These are phyloP conservation scores for Pugionium dolabratum DNA, from an alignment of 345 rosid species.

Conservation along the genomic window DNA sequence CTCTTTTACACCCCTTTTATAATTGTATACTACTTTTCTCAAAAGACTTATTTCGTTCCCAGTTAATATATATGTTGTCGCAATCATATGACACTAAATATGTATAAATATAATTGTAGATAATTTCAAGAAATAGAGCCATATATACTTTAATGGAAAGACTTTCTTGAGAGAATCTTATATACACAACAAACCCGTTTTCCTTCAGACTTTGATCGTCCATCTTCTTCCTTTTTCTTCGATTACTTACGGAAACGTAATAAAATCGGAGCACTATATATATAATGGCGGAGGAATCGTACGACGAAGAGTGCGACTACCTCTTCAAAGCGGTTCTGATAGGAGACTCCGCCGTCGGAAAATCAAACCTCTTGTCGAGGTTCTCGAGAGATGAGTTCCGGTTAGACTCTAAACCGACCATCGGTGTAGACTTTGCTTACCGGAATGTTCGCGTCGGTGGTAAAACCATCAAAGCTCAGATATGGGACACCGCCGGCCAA, in stretches of 20 bases:
- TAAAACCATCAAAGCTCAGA: conserved; percentile 81
- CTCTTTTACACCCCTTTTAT: conserved; percentile 30
- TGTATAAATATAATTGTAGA: not conserved
- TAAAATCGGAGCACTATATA: conserved; percentile 3
- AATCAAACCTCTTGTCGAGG: conserved; percentile 81
- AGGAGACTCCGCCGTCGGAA: conserved; percentile 85
- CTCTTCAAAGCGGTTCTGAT: conserved; percentile 80
- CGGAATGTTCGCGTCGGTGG: conserved; percentile 61
- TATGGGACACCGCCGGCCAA: conserved; percentile 96
- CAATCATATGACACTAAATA: conserved; percentile 23
- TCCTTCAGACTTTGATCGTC: not conserved
- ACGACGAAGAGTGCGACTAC: conserved; percentile 85
- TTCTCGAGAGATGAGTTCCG: conserved; percentile 73
- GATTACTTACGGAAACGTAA: not conserved
- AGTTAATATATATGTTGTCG: conserved; percentile 2
- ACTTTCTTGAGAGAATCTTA: conserved; percentile 2
- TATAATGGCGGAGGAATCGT: conserved; percentile 51
- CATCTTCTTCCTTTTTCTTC: not conserved
- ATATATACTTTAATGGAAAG: conserved; percentile 19
- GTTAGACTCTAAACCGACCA: conserved; percentile 86
- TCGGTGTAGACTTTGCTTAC: conserved; percentile 88
- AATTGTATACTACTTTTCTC: conserved; percentile 23
- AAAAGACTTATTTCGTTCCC: not conserved
- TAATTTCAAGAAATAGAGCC: not conserved
- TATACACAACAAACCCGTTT: not conserved